Conservation (phyloP, 2,329 filamentous ascomycete species). For the Penicillium sp. region DNA sequence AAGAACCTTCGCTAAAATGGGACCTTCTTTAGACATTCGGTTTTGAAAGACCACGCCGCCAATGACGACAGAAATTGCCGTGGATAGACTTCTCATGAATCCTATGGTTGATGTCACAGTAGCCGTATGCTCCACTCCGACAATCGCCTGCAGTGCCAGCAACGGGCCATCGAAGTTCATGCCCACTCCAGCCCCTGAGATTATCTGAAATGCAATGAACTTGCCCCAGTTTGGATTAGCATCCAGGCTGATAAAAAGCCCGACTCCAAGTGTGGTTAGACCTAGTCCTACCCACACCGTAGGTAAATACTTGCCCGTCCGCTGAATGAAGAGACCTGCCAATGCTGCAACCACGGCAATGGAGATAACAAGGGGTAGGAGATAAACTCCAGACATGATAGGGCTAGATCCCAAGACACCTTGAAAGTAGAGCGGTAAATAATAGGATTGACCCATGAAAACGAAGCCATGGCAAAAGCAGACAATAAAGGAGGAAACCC, state of each 20-base stretch:
- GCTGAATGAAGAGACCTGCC: constrained; percentile 69
- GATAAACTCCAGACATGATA: constrained; percentile 68
- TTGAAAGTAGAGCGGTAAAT: constrained; percentile 77
- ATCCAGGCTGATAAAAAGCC: constrained; percentile 55
- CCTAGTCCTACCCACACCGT: constrained; percentile 59
- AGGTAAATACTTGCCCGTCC: constrained; percentile 63
- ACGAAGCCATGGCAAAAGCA: constrained; percentile 71
- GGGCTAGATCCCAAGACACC: constrained; percentile 65
- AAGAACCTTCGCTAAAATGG: constrained; percentile 10
- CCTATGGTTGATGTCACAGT: constrained; percentile 60
- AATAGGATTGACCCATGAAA: constrained; percentile 73
- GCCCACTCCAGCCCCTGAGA: constrained; percentile 57
- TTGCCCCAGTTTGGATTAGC: constrained; percentile 48
- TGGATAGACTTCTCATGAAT: constrained; percentile 59
- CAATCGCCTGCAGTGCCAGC: constrained; percentile 56
- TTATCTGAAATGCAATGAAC: constrained; percentile 49
- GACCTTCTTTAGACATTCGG: constrained; percentile 23
- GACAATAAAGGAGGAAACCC: constrained; percentile 63
- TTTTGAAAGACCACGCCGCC: constrained; percentile 54
- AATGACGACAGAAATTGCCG: constrained; percentile 58
- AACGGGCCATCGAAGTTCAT: constrained; percentile 59
- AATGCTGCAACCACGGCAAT: constrained; percentile 62
- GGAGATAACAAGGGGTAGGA: constrained; percentile 67
- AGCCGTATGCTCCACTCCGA: constrained; percentile 42
- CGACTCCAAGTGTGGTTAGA: constrained; percentile 62